phyloP scores from a whole-genome alignment of 768 basidiomycete species.

The Suillus lakei region DNA sequence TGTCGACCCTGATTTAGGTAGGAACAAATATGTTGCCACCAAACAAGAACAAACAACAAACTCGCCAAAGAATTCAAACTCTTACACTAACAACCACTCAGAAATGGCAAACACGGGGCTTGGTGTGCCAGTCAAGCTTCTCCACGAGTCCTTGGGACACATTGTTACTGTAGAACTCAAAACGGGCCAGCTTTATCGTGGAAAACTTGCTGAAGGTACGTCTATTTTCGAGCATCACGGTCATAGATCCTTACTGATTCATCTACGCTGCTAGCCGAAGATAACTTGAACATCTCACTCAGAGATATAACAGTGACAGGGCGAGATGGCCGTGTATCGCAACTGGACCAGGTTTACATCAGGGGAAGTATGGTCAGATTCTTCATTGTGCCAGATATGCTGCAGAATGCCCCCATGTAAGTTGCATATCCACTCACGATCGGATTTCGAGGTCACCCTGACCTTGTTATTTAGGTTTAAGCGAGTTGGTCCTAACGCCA shows the following conservation, averaged over 20 bases:
- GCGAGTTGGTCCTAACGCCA: slow-evolving; percentile 96
- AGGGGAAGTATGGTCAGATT: slow-evolving; percentile 97
- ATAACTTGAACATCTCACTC: slow-evolving; percentile 95
- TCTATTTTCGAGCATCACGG: slow-evolving; percentile 7
- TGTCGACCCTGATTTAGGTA: not conserved
- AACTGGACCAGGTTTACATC: slow-evolving; percentile 99
- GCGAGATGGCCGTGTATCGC: slow-evolving; percentile 97
- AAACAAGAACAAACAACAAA: slow-evolving; percentile 19
- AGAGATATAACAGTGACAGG: slow-evolving; percentile 98
- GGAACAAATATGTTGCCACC: not conserved
- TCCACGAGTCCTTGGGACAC: slow-evolving; percentile 96
- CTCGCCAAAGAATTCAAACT: slow-evolving; percentile 20
- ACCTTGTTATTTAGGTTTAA: slow-evolving; percentile 78
- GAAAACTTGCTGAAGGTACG: slow-evolving; percentile 95
- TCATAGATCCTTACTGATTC: slow-evolving; percentile 24
- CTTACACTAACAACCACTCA: slow-evolving; percentile 16
- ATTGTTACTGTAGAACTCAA: slow-evolving; percentile 98
- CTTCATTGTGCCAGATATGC: slow-evolving; percentile 99
- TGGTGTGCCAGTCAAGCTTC: slow-evolving; percentile 94
- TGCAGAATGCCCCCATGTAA: slow-evolving; percentile 98
- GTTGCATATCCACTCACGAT: slow-evolving; percentile 37
- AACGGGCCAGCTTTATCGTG: slow-evolving; percentile 95
- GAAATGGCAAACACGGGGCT: slow-evolving; percentile 60
- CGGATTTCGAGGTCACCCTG: slow-evolving; percentile 11
- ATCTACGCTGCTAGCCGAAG: slow-evolving; percentile 73